phyloP scores from a whole-genome alignment of 2,329 filamentous ascomycete genomes.

The Conoideocrella luteorostrata region DNA sequence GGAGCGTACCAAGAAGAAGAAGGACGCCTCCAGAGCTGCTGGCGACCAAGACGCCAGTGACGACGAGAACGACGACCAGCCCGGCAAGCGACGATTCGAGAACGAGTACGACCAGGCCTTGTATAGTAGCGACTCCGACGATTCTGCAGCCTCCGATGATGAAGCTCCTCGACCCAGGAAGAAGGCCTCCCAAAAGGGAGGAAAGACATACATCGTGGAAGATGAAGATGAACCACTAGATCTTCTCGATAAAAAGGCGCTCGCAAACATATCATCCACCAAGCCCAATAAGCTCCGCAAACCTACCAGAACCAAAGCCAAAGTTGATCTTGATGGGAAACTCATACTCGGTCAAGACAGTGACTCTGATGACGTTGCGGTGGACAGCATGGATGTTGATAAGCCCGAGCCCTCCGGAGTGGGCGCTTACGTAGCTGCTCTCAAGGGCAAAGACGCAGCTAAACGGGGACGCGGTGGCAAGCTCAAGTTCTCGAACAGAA shows the following conservation, averaged over 20 bases:
- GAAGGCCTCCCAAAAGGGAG: conserved; percentile 49
- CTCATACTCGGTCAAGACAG: conserved; percentile 62
- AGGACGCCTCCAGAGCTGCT: conserved; percentile 58
- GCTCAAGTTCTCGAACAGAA: conserved; percentile 65
- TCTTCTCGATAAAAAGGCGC: conserved; percentile 78
- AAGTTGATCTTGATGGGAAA: conserved; percentile 71
- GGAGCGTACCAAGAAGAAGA: conserved; percentile 85
- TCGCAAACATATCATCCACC: conserved; percentile 89
- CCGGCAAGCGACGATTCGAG: conserved; percentile 59
- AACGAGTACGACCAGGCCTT: conserved; percentile 96
- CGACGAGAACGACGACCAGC: conserved; percentile 41
- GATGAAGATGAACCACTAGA: conserved; percentile 93
- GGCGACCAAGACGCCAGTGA: conserved; percentile 52
- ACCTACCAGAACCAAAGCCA: conserved; percentile 54
- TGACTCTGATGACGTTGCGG: conserved; percentile 39
- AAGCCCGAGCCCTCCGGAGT: conserved; percentile 55
- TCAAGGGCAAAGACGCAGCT: conserved; percentile 60
- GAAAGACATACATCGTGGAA: conserved; percentile 82
- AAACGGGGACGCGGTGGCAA: conserved; percentile 59
- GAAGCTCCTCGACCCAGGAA: conserved; percentile 40
- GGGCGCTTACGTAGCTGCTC: conserved; percentile 62
- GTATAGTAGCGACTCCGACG: conserved; percentile 70
- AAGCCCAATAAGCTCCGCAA: conserved; percentile 64
- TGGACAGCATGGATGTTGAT: conserved; percentile 59
- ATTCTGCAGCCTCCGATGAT: conserved; percentile 44